These are phyloP conservation scores for Quercus cerris DNA, from an alignment of 306 rosid genomes.

Conservation along the genomic window DNA sequence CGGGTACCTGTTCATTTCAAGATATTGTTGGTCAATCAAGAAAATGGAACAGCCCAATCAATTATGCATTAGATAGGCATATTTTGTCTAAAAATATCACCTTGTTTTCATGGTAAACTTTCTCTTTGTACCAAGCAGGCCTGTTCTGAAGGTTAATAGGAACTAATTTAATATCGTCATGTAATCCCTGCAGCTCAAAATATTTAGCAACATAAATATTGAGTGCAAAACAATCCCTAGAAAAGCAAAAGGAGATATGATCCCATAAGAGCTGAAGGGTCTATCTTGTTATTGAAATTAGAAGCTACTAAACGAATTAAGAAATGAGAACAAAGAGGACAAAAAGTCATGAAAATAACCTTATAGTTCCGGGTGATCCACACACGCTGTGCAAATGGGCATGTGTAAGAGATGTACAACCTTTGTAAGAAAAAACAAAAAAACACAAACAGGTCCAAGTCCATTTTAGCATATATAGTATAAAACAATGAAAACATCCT, in stretches of 20 bases:
- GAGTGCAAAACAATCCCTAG: not conserved
- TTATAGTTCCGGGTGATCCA: conserved; percentile 84
- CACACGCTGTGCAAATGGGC: conserved; percentile 85
- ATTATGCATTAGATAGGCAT: not conserved
- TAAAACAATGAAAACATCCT: too few relatives aligned
- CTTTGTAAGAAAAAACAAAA: conserved; percentile 22
- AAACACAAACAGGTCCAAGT: too few relatives aligned
- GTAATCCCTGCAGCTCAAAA: conserved; percentile 54
- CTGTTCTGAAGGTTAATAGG: conserved; percentile 58
- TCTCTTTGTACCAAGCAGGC: conserved; percentile 88
- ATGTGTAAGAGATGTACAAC: conserved; percentile 47
- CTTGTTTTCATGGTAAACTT: conserved; percentile 66
- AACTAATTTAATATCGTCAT: conserved; percentile 68
- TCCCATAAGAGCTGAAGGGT: not conserved
- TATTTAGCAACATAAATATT: not conserved
- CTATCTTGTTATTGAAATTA: not conserved
- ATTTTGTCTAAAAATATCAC: conserved; percentile 19
- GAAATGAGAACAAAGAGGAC: too few relatives aligned
- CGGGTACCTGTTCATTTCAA: conserved; percentile 54
- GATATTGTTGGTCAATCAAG: not conserved
- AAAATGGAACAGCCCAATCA: not conserved
- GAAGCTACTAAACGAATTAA: not conserved
- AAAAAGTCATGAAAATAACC: conserved; percentile 33
- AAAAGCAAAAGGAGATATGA: not conserved
- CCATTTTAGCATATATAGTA: too few relatives aligned